Evolutionary conservation across 345 rosid genomes (phyloP).

Genomic region (Arabidopsis suecica): DNA sequence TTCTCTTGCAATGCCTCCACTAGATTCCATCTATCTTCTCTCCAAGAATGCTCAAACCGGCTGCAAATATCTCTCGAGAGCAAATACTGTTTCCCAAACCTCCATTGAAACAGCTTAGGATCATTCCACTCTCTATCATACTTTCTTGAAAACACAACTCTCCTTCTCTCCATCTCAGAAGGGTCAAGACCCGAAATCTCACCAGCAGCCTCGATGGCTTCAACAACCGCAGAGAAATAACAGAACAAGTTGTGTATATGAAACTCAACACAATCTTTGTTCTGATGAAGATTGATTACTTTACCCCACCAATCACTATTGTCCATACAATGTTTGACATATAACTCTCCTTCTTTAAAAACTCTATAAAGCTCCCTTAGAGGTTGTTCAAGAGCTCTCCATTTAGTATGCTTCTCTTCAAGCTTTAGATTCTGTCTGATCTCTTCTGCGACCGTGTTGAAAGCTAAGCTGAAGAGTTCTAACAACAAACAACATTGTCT

Average conservation of each 20-base stretch:
- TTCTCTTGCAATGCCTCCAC: constrained; percentile 66
- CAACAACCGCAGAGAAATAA: constrained; percentile 68
- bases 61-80: constrained; percentile 55
- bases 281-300: constrained; percentile 71
- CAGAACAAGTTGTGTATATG: constrained; percentile 81
- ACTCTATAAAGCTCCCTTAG: constrained; percentile 72
- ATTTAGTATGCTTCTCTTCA: constrained; percentile 78
- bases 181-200: constrained; percentile 87
- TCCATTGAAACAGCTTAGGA: constrained; percentile 74
- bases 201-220: constrained; percentile 77
- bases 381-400: constrained; percentile 86
- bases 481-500: constrained; percentile 71
- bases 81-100: constrained; percentile 82
- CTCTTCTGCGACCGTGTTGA: constrained; percentile 64
- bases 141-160: constrained; percentile 63
- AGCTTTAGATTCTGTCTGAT: constrained; percentile 74
- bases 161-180: constrained; percentile 77
- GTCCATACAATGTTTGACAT: constrained; percentile 72
- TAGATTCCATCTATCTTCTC: constrained; percentile 85
- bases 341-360: constrained; percentile 83
- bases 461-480: constrained; percentile 68
- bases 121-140: constrained; percentile 79
- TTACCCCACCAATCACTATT: constrained; percentile 82
- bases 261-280: constrained; percentile 75
- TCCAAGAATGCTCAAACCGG: constrained; percentile 63